A percentile compares a stretch with the other conserved stretches of the same genome.
phyloP scores from a whole-genome alignment of 164 flowering plant species.

The Cinnamomum micranthum region DNA sequence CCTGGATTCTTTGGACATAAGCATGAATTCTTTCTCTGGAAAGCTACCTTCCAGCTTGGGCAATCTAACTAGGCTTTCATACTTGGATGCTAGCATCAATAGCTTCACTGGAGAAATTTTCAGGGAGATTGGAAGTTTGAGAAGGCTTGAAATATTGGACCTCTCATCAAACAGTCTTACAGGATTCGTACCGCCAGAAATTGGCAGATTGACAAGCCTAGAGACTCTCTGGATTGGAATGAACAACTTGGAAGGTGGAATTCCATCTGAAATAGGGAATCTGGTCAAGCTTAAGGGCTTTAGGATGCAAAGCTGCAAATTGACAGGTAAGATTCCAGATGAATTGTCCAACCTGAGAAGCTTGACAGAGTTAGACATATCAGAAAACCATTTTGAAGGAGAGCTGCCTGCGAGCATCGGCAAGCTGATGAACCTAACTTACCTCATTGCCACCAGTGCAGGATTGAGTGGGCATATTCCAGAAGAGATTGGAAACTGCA shows the following conservation, averaged over 20 bases:
- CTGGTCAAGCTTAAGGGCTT: conserved; percentile 36
- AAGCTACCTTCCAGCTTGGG: conserved; percentile 41
- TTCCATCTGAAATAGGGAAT: conserved; percentile 43
- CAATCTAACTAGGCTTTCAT: conserved; percentile 36
- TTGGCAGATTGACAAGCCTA: conserved; percentile 33
- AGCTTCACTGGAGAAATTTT: conserved; percentile 36
- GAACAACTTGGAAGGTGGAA: conserved; percentile 32
- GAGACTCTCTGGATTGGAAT: conserved; percentile 19
- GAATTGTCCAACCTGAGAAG: conserved; percentile 37
- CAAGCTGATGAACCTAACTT: conserved; percentile 35
- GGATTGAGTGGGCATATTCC: conserved; percentile 56
- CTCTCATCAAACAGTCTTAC: conserved; percentile 40
- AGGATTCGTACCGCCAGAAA: conserved; percentile 36
- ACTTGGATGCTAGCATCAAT: conserved; percentile 43
- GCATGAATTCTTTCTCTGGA: conserved; percentile 47
- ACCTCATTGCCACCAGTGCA: conserved; percentile 37
- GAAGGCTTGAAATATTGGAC: conserved; percentile 34
- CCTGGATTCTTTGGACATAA: conserved; percentile 45
- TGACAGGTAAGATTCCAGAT: conserved; percentile 46
- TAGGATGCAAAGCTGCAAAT: conserved; percentile 28
- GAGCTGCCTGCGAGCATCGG: conserved; percentile 49
- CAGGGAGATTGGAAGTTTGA: conserved; percentile 23
- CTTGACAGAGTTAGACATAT: conserved; percentile 43
- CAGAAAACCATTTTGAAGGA: conserved; percentile 49
- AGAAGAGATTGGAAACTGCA: conserved; percentile 46